phyloP scores from a whole-genome alignment of 768 basidiomycete genomes.

The Leccinellum rugosiceps region DNA sequence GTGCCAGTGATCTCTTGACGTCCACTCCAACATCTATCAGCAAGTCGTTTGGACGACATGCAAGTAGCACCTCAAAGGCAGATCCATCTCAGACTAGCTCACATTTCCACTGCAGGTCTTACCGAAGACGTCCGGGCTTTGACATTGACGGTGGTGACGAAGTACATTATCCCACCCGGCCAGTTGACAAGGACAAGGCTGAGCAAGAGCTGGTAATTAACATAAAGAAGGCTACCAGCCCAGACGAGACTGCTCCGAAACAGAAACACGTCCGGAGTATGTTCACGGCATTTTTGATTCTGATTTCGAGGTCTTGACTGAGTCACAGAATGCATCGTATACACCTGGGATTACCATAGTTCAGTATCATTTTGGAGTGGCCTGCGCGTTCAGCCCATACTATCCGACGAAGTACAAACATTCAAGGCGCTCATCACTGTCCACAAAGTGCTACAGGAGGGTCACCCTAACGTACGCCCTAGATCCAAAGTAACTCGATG shows the following conservation, averaged over 20 bases:
- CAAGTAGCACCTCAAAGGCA: constrained; percentile 17
- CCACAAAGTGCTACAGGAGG: constrained; percentile 97
- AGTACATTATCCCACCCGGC: constrained; percentile 91
- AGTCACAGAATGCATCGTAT: constrained; percentile 87
- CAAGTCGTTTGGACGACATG: constrained; percentile 18
- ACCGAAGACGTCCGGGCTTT: constrained; percentile 41
- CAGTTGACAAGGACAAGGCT: constrained; percentile 98
- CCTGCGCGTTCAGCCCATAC: constrained; percentile 91
- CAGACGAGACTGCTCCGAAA: constrained; percentile 96
- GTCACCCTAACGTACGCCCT: constrained; percentile 78
- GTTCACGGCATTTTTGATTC: constrained; percentile 30
- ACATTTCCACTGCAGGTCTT: constrained; percentile 27
- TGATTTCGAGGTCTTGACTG: constrained; percentile 12
- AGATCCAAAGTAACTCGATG: background rate
- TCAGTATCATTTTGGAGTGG: constrained; percentile 98
- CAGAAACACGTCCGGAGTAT: constrained; percentile 99
- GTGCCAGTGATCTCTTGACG: no score
- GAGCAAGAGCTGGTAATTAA: constrained; percentile 91
- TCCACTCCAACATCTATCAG: background rate
- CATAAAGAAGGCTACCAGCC: constrained; percentile 96
- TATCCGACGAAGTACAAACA: constrained; percentile 96
- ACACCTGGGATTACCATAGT: constrained; percentile 99
- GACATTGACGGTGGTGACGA: constrained; percentile 72
- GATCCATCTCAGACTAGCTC: constrained; percentile 2
- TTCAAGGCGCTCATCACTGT: constrained; percentile 98